These are phyloP conservation scores for Kazachstania sp. DNA, from an alignment of 1,139 yeast species.

Conservation along the genomic window DNA sequence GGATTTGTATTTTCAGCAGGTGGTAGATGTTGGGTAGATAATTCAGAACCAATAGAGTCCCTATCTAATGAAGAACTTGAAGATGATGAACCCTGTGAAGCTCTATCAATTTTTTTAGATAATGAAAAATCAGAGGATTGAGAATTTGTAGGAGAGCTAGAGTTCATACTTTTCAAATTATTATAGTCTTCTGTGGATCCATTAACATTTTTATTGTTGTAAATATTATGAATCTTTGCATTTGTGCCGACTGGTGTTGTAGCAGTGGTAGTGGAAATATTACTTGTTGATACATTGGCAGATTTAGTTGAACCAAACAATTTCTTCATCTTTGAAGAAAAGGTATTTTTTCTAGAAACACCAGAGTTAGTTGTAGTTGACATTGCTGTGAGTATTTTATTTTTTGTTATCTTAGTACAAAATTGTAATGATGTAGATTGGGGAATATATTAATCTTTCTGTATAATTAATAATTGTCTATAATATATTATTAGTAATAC, in stretches of 20 bases:
- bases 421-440: neutral
- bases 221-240: constrained; percentile 1
- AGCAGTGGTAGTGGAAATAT: neutral
- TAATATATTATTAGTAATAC: too few species aligned
- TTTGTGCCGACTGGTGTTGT: neutral
- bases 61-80: constrained; percentile 2
- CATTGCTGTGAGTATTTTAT: neutral
- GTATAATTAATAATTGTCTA: too few species aligned
- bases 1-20: neutral
- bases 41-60: neutral
- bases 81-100: neutral
- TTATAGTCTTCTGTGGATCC: neutral
- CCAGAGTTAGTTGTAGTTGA: neutral
- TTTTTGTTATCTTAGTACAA: neutral
- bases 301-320: constrained; percentile 7
- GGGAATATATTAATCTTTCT: too few species aligned
- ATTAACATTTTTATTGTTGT: neutral
- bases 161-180: neutral
- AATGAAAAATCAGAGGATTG: constrained; percentile 5
- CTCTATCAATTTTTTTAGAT: constrained; percentile 5
- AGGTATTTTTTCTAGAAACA: constrained; percentile 7
- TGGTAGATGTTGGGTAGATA: neutral
- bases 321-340: constrained; percentile 9
- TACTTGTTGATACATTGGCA: neutral
- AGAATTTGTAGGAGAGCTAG: constrained; percentile 5